Base-by-base conservation (phyloP, 1,284 basidiomycete genomes). In the Trichosporon sp. region DNA sequence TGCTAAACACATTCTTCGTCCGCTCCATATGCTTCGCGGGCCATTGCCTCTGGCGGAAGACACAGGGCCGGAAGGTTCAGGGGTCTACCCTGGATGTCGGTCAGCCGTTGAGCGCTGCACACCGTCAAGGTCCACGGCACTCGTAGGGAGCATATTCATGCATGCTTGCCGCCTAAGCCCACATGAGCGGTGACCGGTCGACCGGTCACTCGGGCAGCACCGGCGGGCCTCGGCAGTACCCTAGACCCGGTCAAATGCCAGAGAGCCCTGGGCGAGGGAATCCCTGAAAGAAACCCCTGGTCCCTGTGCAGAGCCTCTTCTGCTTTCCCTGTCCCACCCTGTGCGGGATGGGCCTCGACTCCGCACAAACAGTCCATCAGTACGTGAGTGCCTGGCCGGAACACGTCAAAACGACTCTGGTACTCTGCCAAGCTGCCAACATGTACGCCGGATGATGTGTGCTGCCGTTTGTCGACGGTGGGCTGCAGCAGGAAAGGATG, bases 321-420 rank as follows among this genome's bases (percentile, higher is more conserved):
- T 21, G 56, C 16, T 26, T 2, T 26, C 26, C 51, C 19, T 54
- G 21, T n/a, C 51, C 51, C 51, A 8, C 59, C 59, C 59, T 63
- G 59, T 63, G 59, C 59, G 59, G 59, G 59, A 63, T 35, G 59
- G 59, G 59, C 59, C 59, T 63, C 59, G 59, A 63, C 59, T 63
- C 59, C 59, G 59, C 59, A n/a, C 31, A 63, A 35, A 1, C 32
- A 63, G 59, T n/a, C 32, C 59, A 63, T 35, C 59, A 8, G 59
- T 35, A 54, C 59, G 32, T 7, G 56, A 35, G 59, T 63, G 59
- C 59, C 59, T 63, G 59, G 32, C 59, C 59, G 59, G 59, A 63
- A 63, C 59, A 63, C 59, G 59, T 59, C 31, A 14, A 59, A 32
- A n/a, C 31, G 8, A 35, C 56, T 31, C 56, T 59, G n/a, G n/a